Base-by-base conservation (phyloP, 345 rosid genomes). In the Clausena lansium region DNA sequence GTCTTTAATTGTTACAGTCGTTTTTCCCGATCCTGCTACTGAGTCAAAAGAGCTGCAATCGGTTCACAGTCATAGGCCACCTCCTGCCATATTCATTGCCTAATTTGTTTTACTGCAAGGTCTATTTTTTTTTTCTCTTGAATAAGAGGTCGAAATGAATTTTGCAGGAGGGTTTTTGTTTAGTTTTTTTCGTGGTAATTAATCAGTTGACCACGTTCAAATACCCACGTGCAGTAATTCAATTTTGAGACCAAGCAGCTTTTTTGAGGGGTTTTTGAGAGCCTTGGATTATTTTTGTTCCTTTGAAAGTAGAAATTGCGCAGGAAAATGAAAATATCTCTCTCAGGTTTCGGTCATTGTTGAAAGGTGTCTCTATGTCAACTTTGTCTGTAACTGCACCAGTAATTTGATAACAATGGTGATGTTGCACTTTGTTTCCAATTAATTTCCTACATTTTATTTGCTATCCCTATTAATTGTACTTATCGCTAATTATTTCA, bases 161-260 rank as follows among this genome's bases (percentile, higher is more conserved):
- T 45, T 66, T 63, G 38, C 74, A 14, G 81, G 45, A 38, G 78
- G 81, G 81, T 67, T 66, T 81, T 70, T 55, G 24, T 15, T 19
- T 28, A 59, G n/a, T 38, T 60, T 20, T 30, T 69, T 33, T 75
- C 77, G 70, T 79, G 73, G 73, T 62, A 82, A 74, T 35, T 74
- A 62, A 78, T 76, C 77, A 19, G 22, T 75, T 73, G 80, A 77
- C 50, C 71, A 68, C 76, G 81, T 77, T 77, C 57, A 73, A 36
- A 54, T 50, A 70, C 75, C 71, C 71, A n/a, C 35, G 1, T 64
- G 76, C 67, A 61, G 38, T 50, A 77, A 52, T 17, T 52, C 17
- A 52, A 52, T 52, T 66, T 67, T 61, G 30, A 71, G 50, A n/a
- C n/a, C 50, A 6, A 22, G 45, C 68, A 20, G 52, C 75, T 8